These are phyloP conservation scores for Trichoderma arundinaceum DNA, from an alignment of 2,329 filamentous ascomycete genomes.

Conservation along the genomic window DNA sequence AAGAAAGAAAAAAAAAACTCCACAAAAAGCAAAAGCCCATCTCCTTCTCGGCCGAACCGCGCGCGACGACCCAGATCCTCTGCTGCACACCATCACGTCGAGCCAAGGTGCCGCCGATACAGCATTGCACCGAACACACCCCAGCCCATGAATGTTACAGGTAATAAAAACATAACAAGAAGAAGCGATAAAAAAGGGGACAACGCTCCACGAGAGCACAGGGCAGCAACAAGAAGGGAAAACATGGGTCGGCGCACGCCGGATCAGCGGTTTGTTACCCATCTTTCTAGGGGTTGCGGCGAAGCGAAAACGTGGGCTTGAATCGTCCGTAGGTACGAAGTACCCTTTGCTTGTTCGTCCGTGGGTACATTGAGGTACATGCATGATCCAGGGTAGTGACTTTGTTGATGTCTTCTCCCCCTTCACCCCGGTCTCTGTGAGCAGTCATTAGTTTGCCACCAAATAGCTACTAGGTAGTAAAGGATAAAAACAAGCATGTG, in stretches of 20 bases:
- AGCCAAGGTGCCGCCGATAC: neutral
- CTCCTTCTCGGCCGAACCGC: too few relatives aligned
- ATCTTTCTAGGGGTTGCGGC: too few relatives aligned
- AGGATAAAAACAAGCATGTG: neutral
- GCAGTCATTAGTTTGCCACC: neutral
- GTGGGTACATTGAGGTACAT: too few relatives aligned
- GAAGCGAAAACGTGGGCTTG: too few relatives aligned
- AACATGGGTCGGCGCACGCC: constrained; percentile 11
- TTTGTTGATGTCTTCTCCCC: too few relatives aligned
- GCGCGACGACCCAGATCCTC: constrained; percentile 10
- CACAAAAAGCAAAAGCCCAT: neutral
- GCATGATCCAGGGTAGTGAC: too few relatives aligned
- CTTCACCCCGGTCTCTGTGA: neutral
- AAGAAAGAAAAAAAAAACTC: too few relatives aligned
- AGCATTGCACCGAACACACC: neutral
- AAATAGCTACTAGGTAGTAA: neutral
- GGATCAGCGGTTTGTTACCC: too few relatives aligned
- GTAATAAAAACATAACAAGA: neutral
- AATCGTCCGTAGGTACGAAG: too few relatives aligned
- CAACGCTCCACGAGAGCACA: neutral
- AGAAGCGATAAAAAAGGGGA: neutral
- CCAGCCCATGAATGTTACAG: neutral
- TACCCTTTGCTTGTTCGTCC: too few relatives aligned
- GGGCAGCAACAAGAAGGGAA: neutral
- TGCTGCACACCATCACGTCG: constrained; percentile 15